Evolutionary conservation across 441 rosid genomes (phyloP), one percentile per base, ranked within the genome.

Genomic region (Sinapis alba): DNA sequence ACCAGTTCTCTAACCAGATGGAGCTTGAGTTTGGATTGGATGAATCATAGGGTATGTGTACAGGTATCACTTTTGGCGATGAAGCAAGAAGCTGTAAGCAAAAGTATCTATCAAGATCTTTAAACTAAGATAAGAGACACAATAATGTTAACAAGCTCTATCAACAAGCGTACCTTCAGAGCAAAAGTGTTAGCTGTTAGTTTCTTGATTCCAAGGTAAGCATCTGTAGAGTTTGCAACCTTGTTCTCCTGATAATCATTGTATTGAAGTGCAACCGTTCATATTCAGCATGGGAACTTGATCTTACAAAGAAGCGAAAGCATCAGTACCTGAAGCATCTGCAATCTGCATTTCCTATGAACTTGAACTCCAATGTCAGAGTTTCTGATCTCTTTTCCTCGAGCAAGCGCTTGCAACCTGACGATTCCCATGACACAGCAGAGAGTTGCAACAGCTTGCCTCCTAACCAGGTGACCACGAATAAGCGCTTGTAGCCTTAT

Each of bases 1-100:
- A 87, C 99, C 99, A 94, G 67, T 87, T 83, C 65, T 84, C 91
- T 81, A 90, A 83, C 99, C 99, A 94, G 80, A 71, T 86, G 36
- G 83, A 74, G 73, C 79, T 86, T 5, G 97, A 87, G 84, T 92
- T 84, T 78, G 97, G 87, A 54, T 87, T 86, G 34, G 10, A 77
- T 36, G 84, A n/a, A 78, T 86, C 92, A 77, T 90, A 89, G 62
- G 63, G 73, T 63, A 85, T 79, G 74, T 4, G 79, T 77, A 92
- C 81, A 62, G 97, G 91, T 86, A 79, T 80, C 75, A 82, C 90
- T 27, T 76, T 78, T 9, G 92, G 88, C 34, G 97, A 89, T 74
- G 96, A 71, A 79, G 89, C 88, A 11, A 92, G 83, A 79, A 90
- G 93, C 99, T 94, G 86, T 7, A 62, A 61, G 28, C 51, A 67